Evolutionary conservation across 768 basidiomycete species (phyloP), one percentile per base, ranked within the genome.

Genomic region (Kondoa malvinella): DNA sequence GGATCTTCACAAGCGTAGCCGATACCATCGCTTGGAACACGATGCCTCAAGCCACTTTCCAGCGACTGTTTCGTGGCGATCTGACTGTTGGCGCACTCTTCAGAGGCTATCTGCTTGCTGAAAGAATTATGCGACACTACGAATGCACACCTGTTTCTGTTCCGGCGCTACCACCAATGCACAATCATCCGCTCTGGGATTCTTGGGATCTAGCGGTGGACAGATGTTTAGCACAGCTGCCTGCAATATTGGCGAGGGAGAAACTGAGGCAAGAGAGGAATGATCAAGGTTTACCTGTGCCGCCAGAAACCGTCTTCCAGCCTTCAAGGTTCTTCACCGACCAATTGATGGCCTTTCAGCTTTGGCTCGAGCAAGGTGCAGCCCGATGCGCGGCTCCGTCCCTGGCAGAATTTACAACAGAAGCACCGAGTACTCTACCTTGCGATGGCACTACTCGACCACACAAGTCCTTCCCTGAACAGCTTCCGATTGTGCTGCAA

Each of bases 21-120:
- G 95, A 99, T 78, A 97, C 95, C 8, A 97, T 99, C 70, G 95
- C 95, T 4, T 99, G 95, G 95, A 92, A 92, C 16, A 89, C 90
- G 1, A 94, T 99, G 76, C 87, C 92, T 50, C 84, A 87, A 59
- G 92, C 95, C 40, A 83, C 89, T 2, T 97, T 99, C 78, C 92
- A 91, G 21, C 84, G 90, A 34, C 78, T 97, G 29, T 97, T 96
- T 77, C 83, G 95, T 57, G 94, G 92, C 66, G 95, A 99, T 75
- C 83, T 97, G 65, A 83, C 96, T 57, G 90, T 97, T 64, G 92
- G 95, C 0, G 95, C 91, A 3, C 80, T 99, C 1, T 99, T 97
- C 80, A 85, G 95, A 31, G 96, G 97, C 73, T 99, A 95, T 80
- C 84, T 99, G 4, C 82, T 97, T 60, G 95, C 95, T 15, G 92